Evolutionary conservation across 257 asterid genomes (phyloP).

Genomic region (Solanum rostratum): DNA sequence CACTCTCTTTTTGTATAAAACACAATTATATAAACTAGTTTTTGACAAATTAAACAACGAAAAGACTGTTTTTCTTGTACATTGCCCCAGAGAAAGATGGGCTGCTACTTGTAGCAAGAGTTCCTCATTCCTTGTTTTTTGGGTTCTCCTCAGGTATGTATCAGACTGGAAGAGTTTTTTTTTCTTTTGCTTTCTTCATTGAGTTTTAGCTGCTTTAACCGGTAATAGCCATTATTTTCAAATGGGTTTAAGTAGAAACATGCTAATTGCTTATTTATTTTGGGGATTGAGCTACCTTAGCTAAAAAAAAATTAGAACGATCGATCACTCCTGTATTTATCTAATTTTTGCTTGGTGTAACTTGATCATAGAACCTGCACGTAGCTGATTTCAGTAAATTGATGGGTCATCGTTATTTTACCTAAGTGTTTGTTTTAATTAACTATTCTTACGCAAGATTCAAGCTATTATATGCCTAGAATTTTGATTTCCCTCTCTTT

Average conservation of each 20-base stretch:
- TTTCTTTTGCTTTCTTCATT: background rate
- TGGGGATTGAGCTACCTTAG: background rate
- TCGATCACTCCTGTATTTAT: background rate
- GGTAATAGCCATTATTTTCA: background rate
- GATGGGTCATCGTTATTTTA: background rate
- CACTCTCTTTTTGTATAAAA: too few relatives aligned
- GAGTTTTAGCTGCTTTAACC: background rate
- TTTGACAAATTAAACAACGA: too few relatives aligned
- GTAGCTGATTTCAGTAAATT: background rate
- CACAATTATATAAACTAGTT: too few relatives aligned
- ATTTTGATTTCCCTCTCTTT: background rate
- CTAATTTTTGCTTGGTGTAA: background rate
- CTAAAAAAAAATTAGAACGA: background rate
- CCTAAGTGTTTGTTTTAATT: background rate
- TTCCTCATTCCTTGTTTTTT: background rate
- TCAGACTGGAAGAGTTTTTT: background rate
- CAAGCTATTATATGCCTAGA: background rate
- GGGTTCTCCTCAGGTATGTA: background rate
- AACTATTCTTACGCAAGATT: background rate
- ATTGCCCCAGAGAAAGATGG: too few relatives aligned
- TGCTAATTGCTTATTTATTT: background rate
- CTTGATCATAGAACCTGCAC: background rate
- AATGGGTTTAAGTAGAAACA: background rate
- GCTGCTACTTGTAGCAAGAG: too few relatives aligned
- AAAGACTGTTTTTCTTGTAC: too few relatives aligned